Percentiles rank a stretch among this genome's conserved stretches.
Conservation (phyloP, 2,329 filamentous ascomycete genomes). For the Colletotrichum costaricense region DNA sequence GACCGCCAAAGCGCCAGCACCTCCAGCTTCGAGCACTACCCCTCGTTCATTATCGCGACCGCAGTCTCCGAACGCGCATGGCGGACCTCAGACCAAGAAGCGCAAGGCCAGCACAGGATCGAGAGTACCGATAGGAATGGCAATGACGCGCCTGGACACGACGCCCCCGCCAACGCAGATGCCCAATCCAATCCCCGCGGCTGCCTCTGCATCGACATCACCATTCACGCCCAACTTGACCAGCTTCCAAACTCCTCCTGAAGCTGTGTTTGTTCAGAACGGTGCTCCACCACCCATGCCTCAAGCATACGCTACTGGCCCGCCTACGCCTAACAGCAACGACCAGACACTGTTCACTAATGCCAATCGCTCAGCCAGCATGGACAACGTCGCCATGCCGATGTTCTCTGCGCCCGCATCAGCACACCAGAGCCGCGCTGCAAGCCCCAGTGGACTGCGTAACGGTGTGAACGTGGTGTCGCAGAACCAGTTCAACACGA, state of each 20-base stretch:
- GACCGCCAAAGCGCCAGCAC: slow-evolving; percentile 39
- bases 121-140: slow-evolving; percentile 78
- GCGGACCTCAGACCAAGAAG: slow-evolving; percentile 79
- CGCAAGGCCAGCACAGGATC: slow-evolving; percentile 78
- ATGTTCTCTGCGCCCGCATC: slow-evolving; percentile 80
- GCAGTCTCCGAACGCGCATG: slow-evolving; percentile 74
- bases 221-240: slow-evolving; percentile 63
- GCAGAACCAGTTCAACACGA: slow-evolving; percentile 57
- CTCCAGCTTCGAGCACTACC: slow-evolving; percentile 10
- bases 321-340: slow-evolving; percentile 74
- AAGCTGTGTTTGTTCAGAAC: slow-evolving; percentile 46
- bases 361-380: slow-evolving; percentile 68
- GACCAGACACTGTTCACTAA: slow-evolving; percentile 69
- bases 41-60: slow-evolving; percentile 70
- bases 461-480: slow-evolving; percentile 56
- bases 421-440: slow-evolving; percentile 80
- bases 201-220: slow-evolving; percentile 58
- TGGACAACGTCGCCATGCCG: slow-evolving; percentile 73
- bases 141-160: slow-evolving; percentile 86
- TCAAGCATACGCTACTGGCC: slow-evolving; percentile 61
- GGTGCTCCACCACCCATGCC: slow-evolving; percentile 36
- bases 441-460: slow-evolving; percentile 72
- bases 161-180: slow-evolving; percentile 52
- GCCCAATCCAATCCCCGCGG: slow-evolving; percentile 51
- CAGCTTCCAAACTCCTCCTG: slow-evolving; percentile 54